These are phyloP conservation scores for Penstemon eatonii DNA, from an alignment of 257 asterid genomes.

Conservation along the genomic window DNA sequence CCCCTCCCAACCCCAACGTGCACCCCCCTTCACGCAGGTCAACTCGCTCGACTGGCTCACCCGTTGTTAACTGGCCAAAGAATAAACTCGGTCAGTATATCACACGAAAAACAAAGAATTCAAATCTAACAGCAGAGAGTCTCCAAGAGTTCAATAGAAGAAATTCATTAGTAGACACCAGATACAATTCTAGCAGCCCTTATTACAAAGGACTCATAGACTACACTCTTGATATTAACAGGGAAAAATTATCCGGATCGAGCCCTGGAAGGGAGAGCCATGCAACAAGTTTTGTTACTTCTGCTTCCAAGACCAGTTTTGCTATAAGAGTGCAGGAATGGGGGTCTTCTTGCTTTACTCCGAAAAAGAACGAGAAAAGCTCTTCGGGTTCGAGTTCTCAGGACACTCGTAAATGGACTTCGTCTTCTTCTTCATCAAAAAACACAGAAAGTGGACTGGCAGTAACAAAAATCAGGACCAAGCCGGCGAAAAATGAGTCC, in stretches of 20 bases:
- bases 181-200: slow-evolving; percentile 49
- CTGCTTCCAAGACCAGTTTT: slow-evolving; percentile 43
- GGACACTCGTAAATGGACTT: slow-evolving; percentile 12
- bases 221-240: slow-evolving; percentile 43
- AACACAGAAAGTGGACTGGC: slow-evolving; percentile 13
- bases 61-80: slow-evolving; percentile 44
- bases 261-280: slow-evolving; percentile 51
- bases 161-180: slow-evolving; percentile 39
- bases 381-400: slow-evolving; percentile 20
- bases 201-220: slow-evolving; percentile 71
- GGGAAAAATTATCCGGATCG: slow-evolving; percentile 44
- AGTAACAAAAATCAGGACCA: slow-evolving; percentile 31
- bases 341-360: slow-evolving; percentile 52
- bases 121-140: slow-evolving; percentile 39
- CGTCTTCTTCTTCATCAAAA: slow-evolving; percentile 26
- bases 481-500: slow-evolving; percentile 23
- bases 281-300: slow-evolving; percentile 36
- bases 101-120: slow-evolving; percentile 34
- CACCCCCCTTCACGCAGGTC: slow-evolving; percentile 36
- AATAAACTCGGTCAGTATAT: slow-evolving; percentile 36
- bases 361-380: slow-evolving; percentile 32
- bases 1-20: slow-evolving; percentile 38
- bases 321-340: slow-evolving; percentile 54
- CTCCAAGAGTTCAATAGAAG: slow-evolving; percentile 53
- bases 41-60: slow-evolving; percentile 47